These are phyloP conservation scores for Lepidium didymum DNA, from an alignment of 345 rosid species.

Conservation along the genomic window DNA sequence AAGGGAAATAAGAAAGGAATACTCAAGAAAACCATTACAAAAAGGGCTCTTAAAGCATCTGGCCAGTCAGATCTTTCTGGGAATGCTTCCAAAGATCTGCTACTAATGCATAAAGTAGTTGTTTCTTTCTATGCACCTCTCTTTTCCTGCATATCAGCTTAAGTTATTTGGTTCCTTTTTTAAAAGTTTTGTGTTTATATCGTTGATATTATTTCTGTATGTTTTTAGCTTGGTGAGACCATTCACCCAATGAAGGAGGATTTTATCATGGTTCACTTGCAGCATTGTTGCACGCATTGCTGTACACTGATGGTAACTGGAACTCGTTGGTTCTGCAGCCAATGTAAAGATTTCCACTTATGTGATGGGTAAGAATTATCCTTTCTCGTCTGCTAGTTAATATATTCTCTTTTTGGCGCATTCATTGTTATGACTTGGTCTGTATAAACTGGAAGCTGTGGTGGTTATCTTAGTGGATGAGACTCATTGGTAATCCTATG, in stretches of 20 bases:
- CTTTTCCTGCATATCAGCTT: not conserved
- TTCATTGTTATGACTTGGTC: not conserved
- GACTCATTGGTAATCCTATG: constrained; percentile 1
- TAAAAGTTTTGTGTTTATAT: not conserved
- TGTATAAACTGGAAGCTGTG: constrained; percentile 1
- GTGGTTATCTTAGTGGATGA: constrained; percentile 7
- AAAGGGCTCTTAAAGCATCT: constrained; percentile 95
- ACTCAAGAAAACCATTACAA: constrained; percentile 76
- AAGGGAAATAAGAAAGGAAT: constrained; percentile 82
- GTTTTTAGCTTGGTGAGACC: constrained; percentile 91
- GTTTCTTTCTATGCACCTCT: constrained; percentile 2
- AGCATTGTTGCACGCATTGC: constrained; percentile 86
- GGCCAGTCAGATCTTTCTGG: constrained; percentile 93
- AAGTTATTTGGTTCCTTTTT: not conserved
- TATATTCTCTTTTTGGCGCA: not conserved
- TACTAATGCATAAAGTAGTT: constrained; percentile 90
- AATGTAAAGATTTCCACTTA: constrained; percentile 87
- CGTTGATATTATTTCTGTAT: not conserved
- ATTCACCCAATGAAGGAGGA: constrained; percentile 98
- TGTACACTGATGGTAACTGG: constrained; percentile 88
- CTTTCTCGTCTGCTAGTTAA: constrained; percentile 4
- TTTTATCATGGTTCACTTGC: constrained; percentile 98
- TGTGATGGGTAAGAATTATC: constrained; percentile 73
- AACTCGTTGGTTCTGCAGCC: constrained; percentile 82
- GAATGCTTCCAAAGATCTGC: constrained; percentile 82